Conservation (phyloP, 2,329 filamentous ascomycete genomes). For the Colletotrichum sp. region DNA sequence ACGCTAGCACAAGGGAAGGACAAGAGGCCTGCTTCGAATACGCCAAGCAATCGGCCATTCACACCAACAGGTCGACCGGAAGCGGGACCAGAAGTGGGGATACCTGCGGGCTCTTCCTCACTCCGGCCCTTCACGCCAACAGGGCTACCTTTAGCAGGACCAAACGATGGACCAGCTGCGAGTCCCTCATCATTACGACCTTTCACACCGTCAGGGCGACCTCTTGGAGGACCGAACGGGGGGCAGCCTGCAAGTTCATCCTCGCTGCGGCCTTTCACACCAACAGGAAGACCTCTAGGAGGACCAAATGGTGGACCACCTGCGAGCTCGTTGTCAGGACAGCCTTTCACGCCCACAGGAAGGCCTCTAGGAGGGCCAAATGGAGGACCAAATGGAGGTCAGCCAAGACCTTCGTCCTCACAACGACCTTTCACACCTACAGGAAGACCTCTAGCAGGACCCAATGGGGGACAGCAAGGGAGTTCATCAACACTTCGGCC, state of each 20-base stretch:
- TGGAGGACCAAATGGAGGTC: background rate
- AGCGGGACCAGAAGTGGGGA: background rate
- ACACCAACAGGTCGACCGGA: background rate
- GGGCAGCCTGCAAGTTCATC: background rate
- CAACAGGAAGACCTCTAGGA: background rate
- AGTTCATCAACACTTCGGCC: background rate
- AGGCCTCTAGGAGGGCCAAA: background rate
- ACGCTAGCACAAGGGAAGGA: background rate
- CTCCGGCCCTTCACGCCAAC: background rate
- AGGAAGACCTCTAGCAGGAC: background rate
- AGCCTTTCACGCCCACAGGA: background rate
- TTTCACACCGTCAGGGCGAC: background rate
- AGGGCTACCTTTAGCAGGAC: background rate
- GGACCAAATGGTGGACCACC: background rate
- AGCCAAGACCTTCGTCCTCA: fast-evolving
- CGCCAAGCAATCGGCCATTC: background rate
- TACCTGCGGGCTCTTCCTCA: fast-evolving
- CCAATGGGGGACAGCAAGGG: background rate
- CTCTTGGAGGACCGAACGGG: background rate
- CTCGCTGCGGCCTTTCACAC: background rate
- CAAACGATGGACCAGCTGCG: too few relatives aligned
- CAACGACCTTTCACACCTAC: background rate
- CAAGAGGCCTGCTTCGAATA: background rate
- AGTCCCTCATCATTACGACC: too few relatives aligned
- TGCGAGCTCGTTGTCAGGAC: fast-evolving